Conservation (phyloP, 2,329 filamentous ascomycete species). For the Metarhizium brunneum region DNA sequence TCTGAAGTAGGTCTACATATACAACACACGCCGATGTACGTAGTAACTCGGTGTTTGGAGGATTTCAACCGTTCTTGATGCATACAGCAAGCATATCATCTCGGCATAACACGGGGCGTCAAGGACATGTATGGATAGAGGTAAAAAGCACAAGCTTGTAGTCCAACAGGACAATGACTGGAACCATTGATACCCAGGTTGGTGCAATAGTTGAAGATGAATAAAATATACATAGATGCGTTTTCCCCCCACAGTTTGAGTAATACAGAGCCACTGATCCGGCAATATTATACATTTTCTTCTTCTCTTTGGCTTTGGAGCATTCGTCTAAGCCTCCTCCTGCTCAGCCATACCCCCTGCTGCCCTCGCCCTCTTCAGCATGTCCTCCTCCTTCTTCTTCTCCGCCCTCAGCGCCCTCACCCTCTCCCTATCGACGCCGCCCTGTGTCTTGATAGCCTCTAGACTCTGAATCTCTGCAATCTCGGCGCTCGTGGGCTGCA, state of each 20-base stretch:
- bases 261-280: slow-evolving; percentile 16
- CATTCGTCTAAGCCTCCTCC: slow-evolving; percentile 17
- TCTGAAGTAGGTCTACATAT: slow-evolving; percentile 49
- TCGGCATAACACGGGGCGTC: background rate
- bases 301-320: too few relatives aligned
- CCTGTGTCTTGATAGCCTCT: slow-evolving; percentile 41
- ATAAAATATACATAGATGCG: background rate
- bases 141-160: background rate
- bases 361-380: slow-evolving; percentile 31
- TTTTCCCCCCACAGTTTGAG: background rate
- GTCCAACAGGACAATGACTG: background rate
- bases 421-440: slow-evolving; percentile 44
- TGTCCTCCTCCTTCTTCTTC: slow-evolving; percentile 51
- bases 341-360: slow-evolving; percentile 27
- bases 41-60: background rate
- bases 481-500: slow-evolving; percentile 53
- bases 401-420: slow-evolving; percentile 43
- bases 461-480: slow-evolving; percentile 46
- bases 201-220: background rate
- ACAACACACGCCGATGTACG: background rate
- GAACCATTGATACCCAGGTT: background rate
- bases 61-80: background rate
- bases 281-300: slow-evolving; percentile 1
- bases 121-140: background rate
- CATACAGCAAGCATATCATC: background rate